These are phyloP conservation scores for Salix koriyanagi DNA, from an alignment of 345 rosid genomes.

Conservation along the genomic window DNA sequence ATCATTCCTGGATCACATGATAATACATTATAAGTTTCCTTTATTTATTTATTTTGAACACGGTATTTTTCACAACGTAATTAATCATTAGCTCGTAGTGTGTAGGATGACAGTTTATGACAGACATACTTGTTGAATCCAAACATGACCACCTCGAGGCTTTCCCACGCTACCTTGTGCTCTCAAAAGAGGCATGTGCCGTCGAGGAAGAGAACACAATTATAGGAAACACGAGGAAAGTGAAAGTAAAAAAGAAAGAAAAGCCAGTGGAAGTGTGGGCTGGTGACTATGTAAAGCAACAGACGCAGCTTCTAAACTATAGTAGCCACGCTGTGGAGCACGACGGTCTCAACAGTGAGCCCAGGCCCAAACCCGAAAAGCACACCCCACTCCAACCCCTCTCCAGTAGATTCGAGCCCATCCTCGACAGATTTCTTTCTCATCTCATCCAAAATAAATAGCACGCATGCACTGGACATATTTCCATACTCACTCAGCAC, in stretches of 20 bases:
- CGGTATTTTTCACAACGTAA: too few species aligned
- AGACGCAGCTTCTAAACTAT: neutral
- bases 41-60: too few species aligned
- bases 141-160: too few species aligned
- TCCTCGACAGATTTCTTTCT: conserved; percentile 51
- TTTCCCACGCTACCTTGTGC: too few species aligned
- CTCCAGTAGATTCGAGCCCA: conserved; percentile 62
- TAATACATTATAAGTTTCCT: too few species aligned
- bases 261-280: neutral
- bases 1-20: too few species aligned
- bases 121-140: too few species aligned
- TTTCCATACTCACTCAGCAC: conserved; percentile 69
- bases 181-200: too few species aligned
- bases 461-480: conserved; percentile 79
- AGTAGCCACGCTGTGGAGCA: conserved; percentile 42
- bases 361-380: conserved; percentile 85
- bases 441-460: conserved; percentile 73
- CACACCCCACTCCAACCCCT: conserved; percentile 85
- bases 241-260: neutral
- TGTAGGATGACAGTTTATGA: too few species aligned
- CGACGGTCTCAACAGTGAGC: conserved; percentile 74
- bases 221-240: neutral
- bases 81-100: too few species aligned
- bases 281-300: neutral
- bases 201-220: neutral